A percentile compares a stretch with the other conserved stretches of the same genome.
These are phyloP conservation scores for Kwoniella newhampshirensis DNA, from an alignment of 768 basidiomycete species.

Conservation along the genomic window DNA sequence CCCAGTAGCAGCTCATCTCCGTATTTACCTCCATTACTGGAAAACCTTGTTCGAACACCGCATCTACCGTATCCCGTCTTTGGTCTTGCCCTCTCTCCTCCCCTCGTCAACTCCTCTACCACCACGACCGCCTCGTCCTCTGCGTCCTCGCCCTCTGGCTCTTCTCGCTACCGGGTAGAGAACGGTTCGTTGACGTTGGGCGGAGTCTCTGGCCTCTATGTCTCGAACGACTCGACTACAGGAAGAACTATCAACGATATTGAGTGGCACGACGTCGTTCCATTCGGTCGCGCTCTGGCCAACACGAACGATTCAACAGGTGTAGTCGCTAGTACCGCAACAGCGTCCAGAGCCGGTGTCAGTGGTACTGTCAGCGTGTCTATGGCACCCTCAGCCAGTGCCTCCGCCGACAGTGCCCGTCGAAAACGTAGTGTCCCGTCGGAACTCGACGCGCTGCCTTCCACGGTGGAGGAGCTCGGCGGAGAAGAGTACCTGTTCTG, in stretches of 20 bases:
- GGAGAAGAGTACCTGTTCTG: conserved; percentile 39
- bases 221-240: conserved; percentile 15
- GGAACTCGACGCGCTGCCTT: conserved; percentile 10
- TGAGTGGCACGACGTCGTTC: conserved; percentile 47
- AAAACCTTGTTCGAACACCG: conserved; percentile 21
- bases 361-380: neutral
- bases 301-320: conserved; percentile 7
- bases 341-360: neutral
- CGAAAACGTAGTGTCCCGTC: neutral
- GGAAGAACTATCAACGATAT: conserved; percentile 40
- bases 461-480: conserved; percentile 17
- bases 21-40: conserved; percentile 43
- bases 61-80: conserved; percentile 42
- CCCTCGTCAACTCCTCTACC: conserved; percentile 6
- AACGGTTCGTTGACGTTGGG: conserved; percentile 42
- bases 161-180: conserved; percentile 15
- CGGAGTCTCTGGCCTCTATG: conserved; percentile 35
- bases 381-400: neutral
- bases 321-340: neutral
- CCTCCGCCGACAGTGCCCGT: neutral
- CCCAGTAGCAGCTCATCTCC: conserved; percentile 14
- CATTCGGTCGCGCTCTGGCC: conserved; percentile 29
- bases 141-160: conserved; percentile 24
- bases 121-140: conserved; percentile 20
- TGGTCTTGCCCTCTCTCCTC: conserved; percentile 34